phyloP scores from a whole-genome alignment of 805 yeast species.

The Lachancea sp. region DNA sequence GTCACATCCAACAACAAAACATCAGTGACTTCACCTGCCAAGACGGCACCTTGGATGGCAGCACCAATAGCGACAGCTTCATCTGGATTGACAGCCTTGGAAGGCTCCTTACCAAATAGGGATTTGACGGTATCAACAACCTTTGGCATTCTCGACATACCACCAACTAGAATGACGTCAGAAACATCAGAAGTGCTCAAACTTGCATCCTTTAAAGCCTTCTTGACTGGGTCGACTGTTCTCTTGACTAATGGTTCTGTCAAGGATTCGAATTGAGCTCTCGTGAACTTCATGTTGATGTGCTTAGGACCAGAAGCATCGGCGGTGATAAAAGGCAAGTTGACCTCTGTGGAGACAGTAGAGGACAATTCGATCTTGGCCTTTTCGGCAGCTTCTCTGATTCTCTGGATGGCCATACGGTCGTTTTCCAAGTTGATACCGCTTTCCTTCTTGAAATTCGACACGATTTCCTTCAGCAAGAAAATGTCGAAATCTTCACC shows the following conservation, averaged over 20 bases:
- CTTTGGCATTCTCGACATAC: slow-evolving; percentile 89
- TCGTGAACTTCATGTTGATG: slow-evolving; percentile 57
- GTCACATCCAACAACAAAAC: slow-evolving; percentile 85
- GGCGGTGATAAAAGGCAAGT: slow-evolving; percentile 75
- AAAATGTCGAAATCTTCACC: slow-evolving; percentile 87
- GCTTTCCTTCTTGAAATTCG: slow-evolving; percentile 68
- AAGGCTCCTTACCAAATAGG: slow-evolving; percentile 76
- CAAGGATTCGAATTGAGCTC: slow-evolving; percentile 66
- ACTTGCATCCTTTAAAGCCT: slow-evolving; percentile 71
- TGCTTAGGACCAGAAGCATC: slow-evolving; percentile 72
- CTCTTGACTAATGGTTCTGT: slow-evolving; percentile 62
- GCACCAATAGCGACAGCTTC: slow-evolving; percentile 96
- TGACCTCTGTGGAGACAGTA: slow-evolving; percentile 58
- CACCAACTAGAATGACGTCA: slow-evolving; percentile 76
- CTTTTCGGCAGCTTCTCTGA: slow-evolving; percentile 79
- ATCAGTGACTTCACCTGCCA: slow-evolving; percentile 91
- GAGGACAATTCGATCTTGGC: slow-evolving; percentile 76
- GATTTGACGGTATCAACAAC: slow-evolving; percentile 61
- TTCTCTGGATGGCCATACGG: slow-evolving; percentile 67
- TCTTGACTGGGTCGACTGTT: slow-evolving; percentile 70
- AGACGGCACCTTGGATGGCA: slow-evolving; percentile 95
- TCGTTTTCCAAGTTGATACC: slow-evolving; percentile 53
- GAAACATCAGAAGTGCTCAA: slow-evolving; percentile 61
- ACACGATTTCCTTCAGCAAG: slow-evolving; percentile 76
- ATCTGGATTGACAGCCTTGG: slow-evolving; percentile 90